Evolutionary conservation across 345 rosid genomes (phyloP).

Genomic region (Leavenworthia alabamica): DNA sequence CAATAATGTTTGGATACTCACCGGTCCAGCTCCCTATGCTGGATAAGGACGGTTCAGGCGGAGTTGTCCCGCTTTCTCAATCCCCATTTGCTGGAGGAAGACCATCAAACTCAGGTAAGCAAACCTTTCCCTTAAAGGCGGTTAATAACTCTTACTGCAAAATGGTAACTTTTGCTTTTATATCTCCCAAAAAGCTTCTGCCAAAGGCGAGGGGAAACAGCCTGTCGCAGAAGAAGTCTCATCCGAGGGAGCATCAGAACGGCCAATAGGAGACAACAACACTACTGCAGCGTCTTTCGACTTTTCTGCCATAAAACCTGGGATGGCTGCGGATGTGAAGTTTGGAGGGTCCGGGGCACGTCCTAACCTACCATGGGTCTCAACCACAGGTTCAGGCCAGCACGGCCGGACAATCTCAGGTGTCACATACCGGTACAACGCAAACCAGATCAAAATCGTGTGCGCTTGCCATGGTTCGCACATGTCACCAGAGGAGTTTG

Average conservation of each 20-base stretch:
- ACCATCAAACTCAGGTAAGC: slow-evolving; percentile 49
- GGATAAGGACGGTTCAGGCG: slow-evolving; percentile 78
- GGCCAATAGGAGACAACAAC: slow-evolving; percentile 39
- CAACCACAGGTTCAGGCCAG: slow-evolving; percentile 77
- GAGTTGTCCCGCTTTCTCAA: slow-evolving; percentile 49
- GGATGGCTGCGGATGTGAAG: slow-evolving; percentile 72
- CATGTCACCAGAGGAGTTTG: slow-evolving; percentile 92
- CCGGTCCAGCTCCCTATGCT: slow-evolving; percentile 72
- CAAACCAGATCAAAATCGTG: slow-evolving; percentile 73
- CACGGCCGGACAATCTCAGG: slow-evolving; percentile 88
- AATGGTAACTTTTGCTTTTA: background rate
- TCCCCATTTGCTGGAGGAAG: slow-evolving; percentile 50
- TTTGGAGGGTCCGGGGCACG: slow-evolving; percentile 85
- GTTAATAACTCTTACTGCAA: background rate
- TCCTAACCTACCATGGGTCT: slow-evolving; percentile 95
- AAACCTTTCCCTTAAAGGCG: background rate
- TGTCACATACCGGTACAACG: slow-evolving; percentile 68
- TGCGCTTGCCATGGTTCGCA: slow-evolving; percentile 96
- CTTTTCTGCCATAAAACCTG: slow-evolving; percentile 79
- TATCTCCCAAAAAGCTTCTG: slow-evolving; percentile 24
- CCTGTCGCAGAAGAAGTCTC: slow-evolving; percentile 66
- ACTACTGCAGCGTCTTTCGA: slow-evolving; percentile 38
- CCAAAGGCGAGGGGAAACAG: slow-evolving; percentile 68
- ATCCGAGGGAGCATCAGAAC: slow-evolving; percentile 50
- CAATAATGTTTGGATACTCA: slow-evolving; percentile 69